A percentile compares a stretch with the other conserved stretches of the same genome.
These are phyloP conservation scores for Arthroderma uncinatum DNA, from an alignment of 2,329 filamentous ascomycete species.

Conservation along the genomic window DNA sequence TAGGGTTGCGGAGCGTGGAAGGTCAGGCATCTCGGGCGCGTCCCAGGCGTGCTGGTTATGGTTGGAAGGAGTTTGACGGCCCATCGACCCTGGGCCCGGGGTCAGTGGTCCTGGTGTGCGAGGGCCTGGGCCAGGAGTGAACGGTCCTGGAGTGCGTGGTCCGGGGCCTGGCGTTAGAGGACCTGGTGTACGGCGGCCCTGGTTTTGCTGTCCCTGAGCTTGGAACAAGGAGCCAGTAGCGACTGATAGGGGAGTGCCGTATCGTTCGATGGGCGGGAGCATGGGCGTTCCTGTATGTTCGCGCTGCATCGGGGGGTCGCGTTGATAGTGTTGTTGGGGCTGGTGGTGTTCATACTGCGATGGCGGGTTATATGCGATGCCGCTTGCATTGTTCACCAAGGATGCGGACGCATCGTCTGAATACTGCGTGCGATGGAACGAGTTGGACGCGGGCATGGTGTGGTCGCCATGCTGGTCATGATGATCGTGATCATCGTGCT, in stretches of 20 bases:
- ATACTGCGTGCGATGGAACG: slow-evolving; percentile 25
- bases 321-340: slow-evolving; percentile 2
- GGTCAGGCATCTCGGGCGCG: slow-evolving; percentile 13
- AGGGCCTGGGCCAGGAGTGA: not conserved
- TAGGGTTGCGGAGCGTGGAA: slow-evolving; percentile 4
- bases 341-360: slow-evolving; percentile 24
- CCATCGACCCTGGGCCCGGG: not conserved
- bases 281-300: slow-evolving; percentile 3
- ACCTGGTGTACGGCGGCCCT: slow-evolving; percentile 20
- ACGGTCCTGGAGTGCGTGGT: slow-evolving; percentile 18
- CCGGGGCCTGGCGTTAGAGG: slow-evolving; percentile 11
- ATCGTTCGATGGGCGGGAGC: slow-evolving; percentile 23
- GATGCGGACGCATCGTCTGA: slow-evolving; percentile 42
- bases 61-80: slow-evolving; percentile 15
- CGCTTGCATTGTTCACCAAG: slow-evolving; percentile 20
- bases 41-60: slow-evolving; percentile 12
- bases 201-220: slow-evolving; percentile 13
- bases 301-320: not conserved
- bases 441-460: slow-evolving; percentile 22
- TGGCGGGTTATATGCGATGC: slow-evolving; percentile 14
- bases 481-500: slow-evolving; percentile 14
- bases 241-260: slow-evolving; percentile 45
- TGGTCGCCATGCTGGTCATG: slow-evolving; percentile 20
- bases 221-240: slow-evolving; percentile 14
- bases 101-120: slow-evolving; percentile 6